Evolutionary conservation across 139 green algal genomes (phyloP).

Genomic region (Volvox africanus): DNA sequence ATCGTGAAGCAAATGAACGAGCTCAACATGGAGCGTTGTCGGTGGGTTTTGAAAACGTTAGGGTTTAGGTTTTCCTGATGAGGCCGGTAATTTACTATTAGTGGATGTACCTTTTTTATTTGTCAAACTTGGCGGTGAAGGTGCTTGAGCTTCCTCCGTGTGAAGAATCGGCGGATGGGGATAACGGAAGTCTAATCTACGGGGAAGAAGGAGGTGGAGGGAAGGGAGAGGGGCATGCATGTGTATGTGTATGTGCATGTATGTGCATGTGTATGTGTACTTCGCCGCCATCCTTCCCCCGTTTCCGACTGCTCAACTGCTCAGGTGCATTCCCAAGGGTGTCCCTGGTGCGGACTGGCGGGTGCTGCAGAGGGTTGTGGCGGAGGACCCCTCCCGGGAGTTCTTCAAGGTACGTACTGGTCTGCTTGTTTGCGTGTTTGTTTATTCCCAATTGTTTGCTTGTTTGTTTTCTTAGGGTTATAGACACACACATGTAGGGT

Average conservation of each 20-base stretch:
- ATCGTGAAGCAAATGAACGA: constrained; percentile 97
- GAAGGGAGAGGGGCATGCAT: not conserved
- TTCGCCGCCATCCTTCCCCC: too few species aligned
- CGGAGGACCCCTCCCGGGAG: constrained; percentile 73
- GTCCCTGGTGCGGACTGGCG: constrained; percentile 94
- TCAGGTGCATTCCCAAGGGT: constrained; percentile 93
- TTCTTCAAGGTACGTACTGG: constrained; percentile 71
- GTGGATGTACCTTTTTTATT: not conserved
- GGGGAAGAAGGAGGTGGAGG: too few species aligned
- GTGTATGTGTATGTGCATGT: not conserved
- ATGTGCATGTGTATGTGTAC: not conserved
- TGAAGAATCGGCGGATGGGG: too few species aligned
- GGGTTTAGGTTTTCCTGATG: not conserved
- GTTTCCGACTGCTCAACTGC: not conserved
- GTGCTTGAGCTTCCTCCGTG: not conserved
- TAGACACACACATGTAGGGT: too few species aligned
- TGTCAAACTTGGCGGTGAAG: not conserved
- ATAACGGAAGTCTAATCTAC: too few species aligned
- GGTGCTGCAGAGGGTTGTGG: constrained; percentile 85
- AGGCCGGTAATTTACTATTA: not conserved
- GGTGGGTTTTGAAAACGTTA: constrained; percentile 15
- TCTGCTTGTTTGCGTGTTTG: too few species aligned
- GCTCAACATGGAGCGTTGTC: constrained; percentile 95
- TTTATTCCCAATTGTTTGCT: too few species aligned
- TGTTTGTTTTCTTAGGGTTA: too few species aligned